Conservation (phyloP, 75 land plant genomes). For the Cunninghamia lanceolata region DNA sequence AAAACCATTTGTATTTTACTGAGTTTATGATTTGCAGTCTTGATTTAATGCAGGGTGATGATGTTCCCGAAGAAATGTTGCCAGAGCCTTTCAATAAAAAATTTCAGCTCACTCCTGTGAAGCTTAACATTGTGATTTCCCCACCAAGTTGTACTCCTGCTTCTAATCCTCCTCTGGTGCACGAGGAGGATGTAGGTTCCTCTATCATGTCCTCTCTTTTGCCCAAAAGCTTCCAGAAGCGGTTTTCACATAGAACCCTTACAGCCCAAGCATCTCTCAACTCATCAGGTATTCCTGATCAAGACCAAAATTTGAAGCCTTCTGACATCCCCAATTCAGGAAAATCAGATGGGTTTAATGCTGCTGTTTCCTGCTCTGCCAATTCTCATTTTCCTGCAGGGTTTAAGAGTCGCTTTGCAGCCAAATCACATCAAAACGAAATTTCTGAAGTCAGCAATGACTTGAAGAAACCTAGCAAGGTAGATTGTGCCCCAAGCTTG, state of each 20-base stretch:
- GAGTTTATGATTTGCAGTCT: not conserved
- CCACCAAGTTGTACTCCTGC: not conserved
- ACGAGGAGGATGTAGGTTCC: not conserved
- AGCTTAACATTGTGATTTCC: not conserved
- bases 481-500: not conserved
- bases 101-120: slow-evolving; percentile 3
- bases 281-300: not conserved
- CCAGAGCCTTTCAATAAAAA: slow-evolving; percentile 46
- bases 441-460: not conserved
- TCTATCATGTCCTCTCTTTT: slow-evolving; percentile 17
- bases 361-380: not conserved
- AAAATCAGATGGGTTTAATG: not conserved
- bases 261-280: not conserved
- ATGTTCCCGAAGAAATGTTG: slow-evolving; percentile 60
- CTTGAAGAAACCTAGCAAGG: not conserved
- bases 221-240: slow-evolving; percentile 28
- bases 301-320: not conserved
- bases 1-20: not conserved
- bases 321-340: not conserved
- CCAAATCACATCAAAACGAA: not conserved
- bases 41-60: slow-evolving; percentile 42
- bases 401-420: not conserved
- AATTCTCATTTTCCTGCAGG: not conserved
- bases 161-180: slow-evolving; percentile 8
- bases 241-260: slow-evolving; percentile 18